Percentiles rank a stretch among this genome's conserved stretches.
These are phyloP conservation scores for Aspergillus aculeatinus DNA, from an alignment of 2,329 filamentous ascomycete species.

Conservation along the genomic window DNA sequence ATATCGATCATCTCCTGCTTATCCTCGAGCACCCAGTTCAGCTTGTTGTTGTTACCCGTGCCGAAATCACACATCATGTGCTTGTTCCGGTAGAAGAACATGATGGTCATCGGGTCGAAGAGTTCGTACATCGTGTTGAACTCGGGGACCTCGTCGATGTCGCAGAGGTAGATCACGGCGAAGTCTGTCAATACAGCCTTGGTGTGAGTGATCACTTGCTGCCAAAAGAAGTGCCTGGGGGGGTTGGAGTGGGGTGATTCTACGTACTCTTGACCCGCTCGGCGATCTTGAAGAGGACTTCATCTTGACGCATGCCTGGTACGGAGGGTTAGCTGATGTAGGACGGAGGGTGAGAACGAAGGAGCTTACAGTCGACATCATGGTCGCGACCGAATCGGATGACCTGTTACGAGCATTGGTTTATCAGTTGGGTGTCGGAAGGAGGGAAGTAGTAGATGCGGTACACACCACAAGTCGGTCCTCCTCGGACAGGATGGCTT, in stretches of 20 bases:
- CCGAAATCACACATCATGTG: constrained; percentile 92
- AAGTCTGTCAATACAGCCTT: constrained; percentile 30
- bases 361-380: constrained; percentile 64
- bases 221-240: too few species aligned
- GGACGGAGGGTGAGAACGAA: not conserved
- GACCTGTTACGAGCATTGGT: constrained; percentile 51
- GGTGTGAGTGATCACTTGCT: not conserved
- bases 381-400: constrained; percentile 90
- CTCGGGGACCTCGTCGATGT: constrained; percentile 85
- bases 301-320: constrained; percentile 72
- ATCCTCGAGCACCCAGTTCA: constrained; percentile 94
- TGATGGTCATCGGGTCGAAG: constrained; percentile 86
- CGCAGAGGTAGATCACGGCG: constrained; percentile 80
- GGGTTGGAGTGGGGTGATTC: too few species aligned
- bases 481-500: constrained; percentile 87
- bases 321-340: constrained; percentile 20
- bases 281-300: constrained; percentile 91
- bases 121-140: constrained; percentile 96
- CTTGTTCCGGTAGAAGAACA: constrained; percentile 70
- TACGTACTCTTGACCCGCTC: constrained; percentile 75
- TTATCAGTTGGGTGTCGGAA: not conserved
- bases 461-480: constrained; percentile 64
- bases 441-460: not conserved
- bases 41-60: constrained; percentile 97
- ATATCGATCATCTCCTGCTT: constrained; percentile 99